Base-by-base conservation (phyloP, 495 filamentous ascomycete species). In the Aspergillus heteromorphus region DNA sequence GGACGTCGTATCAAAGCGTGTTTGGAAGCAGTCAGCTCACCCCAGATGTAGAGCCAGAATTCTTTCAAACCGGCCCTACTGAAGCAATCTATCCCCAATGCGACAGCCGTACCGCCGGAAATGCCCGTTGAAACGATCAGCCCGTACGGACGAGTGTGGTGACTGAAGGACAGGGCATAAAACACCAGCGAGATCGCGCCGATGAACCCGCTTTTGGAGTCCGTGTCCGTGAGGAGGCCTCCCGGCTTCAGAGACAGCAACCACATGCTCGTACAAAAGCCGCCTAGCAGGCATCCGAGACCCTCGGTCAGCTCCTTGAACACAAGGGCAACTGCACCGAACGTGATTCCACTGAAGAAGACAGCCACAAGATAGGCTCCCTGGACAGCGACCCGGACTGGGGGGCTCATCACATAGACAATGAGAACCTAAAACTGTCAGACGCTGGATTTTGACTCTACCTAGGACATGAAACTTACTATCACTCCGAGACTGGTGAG, bases 31-130 rank as follows among this genome's bases (percentile, higher is more conserved):
- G 16, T 11, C 16, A 16, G 52, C 81, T 72, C 69, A 87, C 85
- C 77, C 92, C 92, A 97, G 29, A 96, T 81, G 65, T 95, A 97
- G 9, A 91, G 78, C 92, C 92, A 97, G 55, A 97, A 97, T 64
- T 97, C 92, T 64, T 93, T 96, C 60, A 95, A 70, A 0, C 92
- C 92, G 11, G 91, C 92, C 47, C 85, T 76, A 60, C 86, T 92
- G 62, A 91, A 95, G 66, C 92, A 96, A 66, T 97, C 92, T 49
- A 97, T 88, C 6, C 92, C 92, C 6, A 97, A 67, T 6, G 93
- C 77, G 0, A 86, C 71, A 4, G 81, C 83, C 0, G 91, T 95
- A 8, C 89, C 85, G 11, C 92, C 92, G 23, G 86, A 76, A 63
- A 96, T 93, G 1, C 91, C 83, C 9, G 87, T 90, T 16, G 79